These are phyloP conservation scores for Ogataea glucozyma DNA, from an alignment of 805 yeast species.

Conservation along the genomic window DNA sequence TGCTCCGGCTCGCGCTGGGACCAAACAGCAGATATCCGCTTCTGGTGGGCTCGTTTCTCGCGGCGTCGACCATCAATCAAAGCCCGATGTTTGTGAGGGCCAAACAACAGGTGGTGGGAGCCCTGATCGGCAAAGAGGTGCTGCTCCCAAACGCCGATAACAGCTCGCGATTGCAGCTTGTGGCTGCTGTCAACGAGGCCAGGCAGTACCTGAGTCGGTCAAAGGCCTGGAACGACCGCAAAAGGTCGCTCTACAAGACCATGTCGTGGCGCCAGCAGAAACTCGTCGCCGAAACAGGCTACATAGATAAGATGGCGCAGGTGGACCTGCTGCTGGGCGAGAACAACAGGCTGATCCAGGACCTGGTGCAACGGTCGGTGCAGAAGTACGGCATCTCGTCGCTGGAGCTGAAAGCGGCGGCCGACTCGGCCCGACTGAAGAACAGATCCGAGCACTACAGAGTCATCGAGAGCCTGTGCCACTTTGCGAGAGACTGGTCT, in stretches of 20 bases:
- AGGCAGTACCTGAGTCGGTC: slow-evolving; percentile 43
- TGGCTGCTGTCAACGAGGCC: slow-evolving; percentile 48
- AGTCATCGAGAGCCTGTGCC: slow-evolving; percentile 72
- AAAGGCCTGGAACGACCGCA: slow-evolving; percentile 45
- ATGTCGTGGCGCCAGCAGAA: slow-evolving; percentile 60
- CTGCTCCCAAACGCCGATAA: slow-evolving; percentile 9
- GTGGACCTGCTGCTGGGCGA: slow-evolving; percentile 48
- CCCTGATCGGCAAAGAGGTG: slow-evolving; percentile 2
- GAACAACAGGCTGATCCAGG: slow-evolving; percentile 50
- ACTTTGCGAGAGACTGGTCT: slow-evolving; percentile 80
- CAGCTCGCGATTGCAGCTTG: slow-evolving; percentile 29
- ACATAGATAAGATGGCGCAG: slow-evolving; percentile 49
- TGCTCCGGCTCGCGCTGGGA: slow-evolving; percentile 30
- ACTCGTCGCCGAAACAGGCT: slow-evolving; percentile 52
- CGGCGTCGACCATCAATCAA: slow-evolving; percentile 33
- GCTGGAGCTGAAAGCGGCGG: slow-evolving; percentile 45
- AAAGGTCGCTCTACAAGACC: slow-evolving; percentile 43
- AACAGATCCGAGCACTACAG: slow-evolving; percentile 37
- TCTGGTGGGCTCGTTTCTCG: slow-evolving; percentile 28
- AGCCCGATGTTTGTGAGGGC: slow-evolving; percentile 25
- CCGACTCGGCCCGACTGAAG: slow-evolving; percentile 16
- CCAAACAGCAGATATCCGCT: slow-evolving; percentile 22
- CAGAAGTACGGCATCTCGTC: slow-evolving; percentile 38
- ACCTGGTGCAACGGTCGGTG: slow-evolving; percentile 43
- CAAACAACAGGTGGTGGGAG: slow-evolving; percentile 13